A percentile compares a stretch with the other conserved stretches of the same genome.
phyloP scores from a whole-genome alignment of 2,329 filamentous ascomycete genomes.

The Cladosporium austrohemisphaericum region DNA sequence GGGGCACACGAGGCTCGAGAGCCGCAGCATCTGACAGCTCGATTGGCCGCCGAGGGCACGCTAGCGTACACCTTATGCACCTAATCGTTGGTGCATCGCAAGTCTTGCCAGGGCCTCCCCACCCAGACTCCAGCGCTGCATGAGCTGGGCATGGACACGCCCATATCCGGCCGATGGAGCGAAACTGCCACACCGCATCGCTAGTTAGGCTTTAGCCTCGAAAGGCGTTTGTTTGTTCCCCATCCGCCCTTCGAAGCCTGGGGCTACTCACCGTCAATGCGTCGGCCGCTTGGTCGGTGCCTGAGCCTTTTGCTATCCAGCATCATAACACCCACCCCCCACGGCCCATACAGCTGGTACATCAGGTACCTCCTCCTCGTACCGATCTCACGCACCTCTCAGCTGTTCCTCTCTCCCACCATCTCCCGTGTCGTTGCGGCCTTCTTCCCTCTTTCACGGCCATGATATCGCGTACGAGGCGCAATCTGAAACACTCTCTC shows the following conservation, averaged over 20 bases:
- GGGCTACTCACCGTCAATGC: conserved; percentile 2
- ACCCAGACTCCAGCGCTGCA: neutral
- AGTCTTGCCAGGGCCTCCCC: conserved; percentile 8
- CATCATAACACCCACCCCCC: neutral
- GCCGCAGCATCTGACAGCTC: neutral
- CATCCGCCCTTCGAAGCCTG: conserved; percentile 8
- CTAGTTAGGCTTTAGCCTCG: conserved; percentile 7
- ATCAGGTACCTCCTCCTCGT: conserved; percentile 10
- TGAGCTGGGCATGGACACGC: conserved; percentile 7
- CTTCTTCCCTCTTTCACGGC: conserved; percentile 1
- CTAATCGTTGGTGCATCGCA: conserved; percentile 14
- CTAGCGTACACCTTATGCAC: conserved; percentile 5
- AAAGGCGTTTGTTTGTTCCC: conserved; percentile 9
- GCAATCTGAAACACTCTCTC: conserved; percentile 11
- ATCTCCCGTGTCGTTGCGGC: neutral
- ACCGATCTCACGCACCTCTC: neutral
- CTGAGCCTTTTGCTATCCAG: conserved; percentile 7
- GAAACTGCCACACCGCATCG: conserved; percentile 10
- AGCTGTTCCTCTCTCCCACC: conserved; percentile 6
- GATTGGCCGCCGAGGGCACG: neutral
- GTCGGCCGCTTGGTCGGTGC: conserved; percentile 5
- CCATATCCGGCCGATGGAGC: conserved; percentile 2
- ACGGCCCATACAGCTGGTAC: conserved; percentile 9
- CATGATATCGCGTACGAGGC: conserved; percentile 10
- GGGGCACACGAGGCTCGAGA: neutral